Conservation (phyloP, 257 asterid genomes). For the Coffea eugenioides region DNA sequence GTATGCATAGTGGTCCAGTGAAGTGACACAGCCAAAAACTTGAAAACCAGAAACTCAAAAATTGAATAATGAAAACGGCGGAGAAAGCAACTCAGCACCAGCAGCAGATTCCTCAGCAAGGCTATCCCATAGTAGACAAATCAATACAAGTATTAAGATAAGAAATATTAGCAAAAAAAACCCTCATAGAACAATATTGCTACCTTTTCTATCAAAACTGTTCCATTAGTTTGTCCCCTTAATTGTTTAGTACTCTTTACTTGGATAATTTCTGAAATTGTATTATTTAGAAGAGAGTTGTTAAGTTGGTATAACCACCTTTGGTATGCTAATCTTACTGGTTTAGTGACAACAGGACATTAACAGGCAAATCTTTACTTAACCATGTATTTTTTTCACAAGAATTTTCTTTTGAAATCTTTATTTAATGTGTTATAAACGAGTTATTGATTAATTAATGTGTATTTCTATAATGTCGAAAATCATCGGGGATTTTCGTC, state of each 20-base stretch:
- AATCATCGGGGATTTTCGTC: not conserved
- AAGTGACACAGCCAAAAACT: not conserved
- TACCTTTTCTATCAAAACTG: not conserved
- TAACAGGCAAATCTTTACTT: slow-evolving; percentile 19
- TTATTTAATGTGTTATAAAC: no score
- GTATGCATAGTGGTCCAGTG: not conserved
- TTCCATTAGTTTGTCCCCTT: not conserved
- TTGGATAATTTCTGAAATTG: not conserved
- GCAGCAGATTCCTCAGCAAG: slow-evolving; percentile 34
- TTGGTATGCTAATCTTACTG: slow-evolving; percentile 21
- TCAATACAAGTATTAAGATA: not conserved
- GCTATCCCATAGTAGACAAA: slow-evolving; percentile 35
- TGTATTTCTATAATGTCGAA: no score
- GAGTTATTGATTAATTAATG: no score
- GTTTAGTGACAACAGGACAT: slow-evolving; percentile 23
- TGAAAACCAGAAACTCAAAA: not conserved
- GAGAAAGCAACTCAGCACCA: slow-evolving; percentile 44
- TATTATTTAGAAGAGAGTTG: slow-evolving; percentile 19
- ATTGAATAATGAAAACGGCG: slow-evolving; percentile 41
- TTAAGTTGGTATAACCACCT: slow-evolving; percentile 58
- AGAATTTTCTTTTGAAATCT: no score
- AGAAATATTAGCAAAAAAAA: not conserved
- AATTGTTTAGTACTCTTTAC: not conserved
- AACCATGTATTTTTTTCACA: no score
- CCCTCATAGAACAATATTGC: not conserved